Conservation (phyloP, 176 grass and related monocot genomes). For the Raddia distichophylla region DNA sequence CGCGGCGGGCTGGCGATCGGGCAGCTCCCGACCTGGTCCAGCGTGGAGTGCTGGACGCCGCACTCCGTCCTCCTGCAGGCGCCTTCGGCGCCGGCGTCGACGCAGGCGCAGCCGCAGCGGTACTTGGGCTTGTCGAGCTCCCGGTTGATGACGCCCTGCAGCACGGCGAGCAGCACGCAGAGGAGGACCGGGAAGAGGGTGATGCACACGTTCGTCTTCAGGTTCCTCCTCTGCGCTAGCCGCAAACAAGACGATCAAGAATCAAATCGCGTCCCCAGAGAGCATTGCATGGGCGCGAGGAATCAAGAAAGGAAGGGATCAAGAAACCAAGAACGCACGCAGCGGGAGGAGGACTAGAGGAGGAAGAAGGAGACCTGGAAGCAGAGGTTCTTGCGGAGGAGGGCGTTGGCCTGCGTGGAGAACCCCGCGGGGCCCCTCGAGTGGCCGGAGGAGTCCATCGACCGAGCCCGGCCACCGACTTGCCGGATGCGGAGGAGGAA, state of each 20-base stretch:
- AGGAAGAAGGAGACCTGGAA: constrained; percentile 61
- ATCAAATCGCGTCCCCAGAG: too few species aligned
- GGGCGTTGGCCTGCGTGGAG: constrained; percentile 85
- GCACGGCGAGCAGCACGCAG: constrained; percentile 59
- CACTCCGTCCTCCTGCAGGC: constrained; percentile 66
- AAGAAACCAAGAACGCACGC: neutral
- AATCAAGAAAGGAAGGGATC: neutral
- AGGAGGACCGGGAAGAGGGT: constrained; percentile 73
- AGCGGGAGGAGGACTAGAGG: neutral
- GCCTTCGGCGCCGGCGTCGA: constrained; percentile 40
- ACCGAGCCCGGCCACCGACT: too few species aligned
- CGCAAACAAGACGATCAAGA: neutral
- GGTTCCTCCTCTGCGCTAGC: constrained; percentile 68
- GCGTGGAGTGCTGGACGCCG: constrained; percentile 72
- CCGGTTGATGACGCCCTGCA: constrained; percentile 62
- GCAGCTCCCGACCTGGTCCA: constrained; percentile 74
- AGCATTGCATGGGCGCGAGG: too few species aligned
- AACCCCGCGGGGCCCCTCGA: constrained; percentile 62
- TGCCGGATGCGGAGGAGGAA: neutral
- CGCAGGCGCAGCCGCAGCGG: constrained; percentile 69
- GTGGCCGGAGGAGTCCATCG: neutral
- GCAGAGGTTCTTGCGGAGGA: constrained; percentile 97
- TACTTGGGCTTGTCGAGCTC: constrained; percentile 78
- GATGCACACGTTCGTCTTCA: constrained; percentile 81
- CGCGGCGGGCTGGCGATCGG: constrained; percentile 54